These are phyloP conservation scores for Microstroma glucosiphilum DNA, from an alignment of 1,284 basidiomycete species.

Conservation along the genomic window DNA sequence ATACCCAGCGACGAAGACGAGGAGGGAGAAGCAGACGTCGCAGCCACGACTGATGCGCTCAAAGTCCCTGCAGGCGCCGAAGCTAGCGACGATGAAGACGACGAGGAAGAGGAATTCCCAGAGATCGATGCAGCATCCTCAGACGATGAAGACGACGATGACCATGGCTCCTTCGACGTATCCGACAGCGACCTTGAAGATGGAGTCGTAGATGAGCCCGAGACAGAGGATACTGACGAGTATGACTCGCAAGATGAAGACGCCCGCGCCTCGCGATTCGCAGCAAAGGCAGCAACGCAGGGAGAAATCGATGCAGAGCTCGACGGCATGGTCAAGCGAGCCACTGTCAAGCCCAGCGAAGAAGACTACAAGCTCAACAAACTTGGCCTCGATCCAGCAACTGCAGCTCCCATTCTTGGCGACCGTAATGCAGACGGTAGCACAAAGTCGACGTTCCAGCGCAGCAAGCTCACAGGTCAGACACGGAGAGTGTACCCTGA, in stretches of 20 bases:
- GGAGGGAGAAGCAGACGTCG: conserved; percentile 38
- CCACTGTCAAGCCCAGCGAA: conserved; percentile 52
- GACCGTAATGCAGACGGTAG: conserved; percentile 53
- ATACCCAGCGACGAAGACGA: conserved; percentile 49
- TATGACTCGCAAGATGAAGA: conserved; percentile 16
- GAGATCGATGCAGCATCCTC: conserved; percentile 49
- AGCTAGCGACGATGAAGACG: conserved; percentile 43
- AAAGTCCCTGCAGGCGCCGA: background rate
- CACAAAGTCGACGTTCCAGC: conserved; percentile 52
- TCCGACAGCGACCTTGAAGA: conserved; percentile 50
- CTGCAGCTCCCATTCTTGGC: conserved; percentile 58
- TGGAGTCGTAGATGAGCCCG: conserved; percentile 34
- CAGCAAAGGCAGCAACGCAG: conserved; percentile 28
- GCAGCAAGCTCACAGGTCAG: conserved; percentile 77
- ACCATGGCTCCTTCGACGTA: conserved; percentile 28
- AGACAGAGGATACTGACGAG: conserved; percentile 19
- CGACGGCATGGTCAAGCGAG: conserved; percentile 40
- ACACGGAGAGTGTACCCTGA: conserved; percentile 81
- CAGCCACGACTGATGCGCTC: background rate
- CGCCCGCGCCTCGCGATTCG: conserved; percentile 16
- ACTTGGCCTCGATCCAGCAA: conserved; percentile 41
- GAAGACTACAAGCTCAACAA: conserved; percentile 35
- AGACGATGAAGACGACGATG: conserved; percentile 18
- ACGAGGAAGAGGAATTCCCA: conserved; percentile 39
- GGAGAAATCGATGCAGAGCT: conserved; percentile 41